Evolutionary conservation across 2,329 filamentous ascomycete species (phyloP).

Genomic region (Apiospora rasikravindrae): DNA sequence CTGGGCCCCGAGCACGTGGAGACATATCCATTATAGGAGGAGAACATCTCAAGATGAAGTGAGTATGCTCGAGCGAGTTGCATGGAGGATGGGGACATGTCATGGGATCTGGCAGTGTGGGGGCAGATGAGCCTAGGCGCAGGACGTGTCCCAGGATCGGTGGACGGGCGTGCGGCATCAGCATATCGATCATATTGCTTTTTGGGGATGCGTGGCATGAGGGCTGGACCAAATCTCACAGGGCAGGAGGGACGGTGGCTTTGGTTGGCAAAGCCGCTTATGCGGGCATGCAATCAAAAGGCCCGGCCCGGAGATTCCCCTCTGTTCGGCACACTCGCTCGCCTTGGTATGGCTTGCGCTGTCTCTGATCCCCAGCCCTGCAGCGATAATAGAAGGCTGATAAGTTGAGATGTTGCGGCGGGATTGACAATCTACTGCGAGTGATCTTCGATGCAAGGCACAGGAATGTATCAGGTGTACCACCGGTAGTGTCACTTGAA

Average conservation of each 20-base stretch:
- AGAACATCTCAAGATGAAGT: not conserved
- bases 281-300: not conserved
- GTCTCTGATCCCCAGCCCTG: not conserved
- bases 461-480: not conserved
- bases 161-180: not conserved
- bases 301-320: not conserved
- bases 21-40: not conserved
- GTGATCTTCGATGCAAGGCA: not conserved
- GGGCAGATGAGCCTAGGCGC: not conserved
- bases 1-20: not conserved
- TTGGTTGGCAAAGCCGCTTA: not conserved
- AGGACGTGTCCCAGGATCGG: not conserved
- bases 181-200: not conserved
- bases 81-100: not conserved
- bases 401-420: not conserved
- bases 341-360: not conserved
- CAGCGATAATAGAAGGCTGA: not conserved
- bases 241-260: not conserved
- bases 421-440: not conserved
- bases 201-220: not conserved
- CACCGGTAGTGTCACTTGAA: not conserved
- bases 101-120: slow-evolving; percentile 1
- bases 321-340: not conserved
- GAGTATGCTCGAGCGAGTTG: not conserved
- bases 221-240: not conserved